phyloP scores from a whole-genome alignment of 768 basidiomycete species.

The Suillus alpinus region DNA sequence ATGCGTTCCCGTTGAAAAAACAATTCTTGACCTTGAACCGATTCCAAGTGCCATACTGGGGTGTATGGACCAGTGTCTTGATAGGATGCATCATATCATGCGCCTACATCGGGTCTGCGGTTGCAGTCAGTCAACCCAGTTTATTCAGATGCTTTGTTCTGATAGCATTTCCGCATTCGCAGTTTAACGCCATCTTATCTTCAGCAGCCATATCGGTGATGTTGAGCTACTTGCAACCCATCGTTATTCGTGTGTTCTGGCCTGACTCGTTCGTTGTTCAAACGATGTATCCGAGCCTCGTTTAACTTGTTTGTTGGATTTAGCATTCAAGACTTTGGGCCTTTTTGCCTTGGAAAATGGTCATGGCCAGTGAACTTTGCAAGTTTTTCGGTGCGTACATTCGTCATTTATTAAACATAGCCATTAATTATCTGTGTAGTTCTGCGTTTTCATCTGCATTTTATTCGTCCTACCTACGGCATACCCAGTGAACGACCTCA shows the following conservation, averaged over 20 bases:
- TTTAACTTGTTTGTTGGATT: slow-evolving; percentile 45
- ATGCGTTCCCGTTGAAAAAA: slow-evolving; percentile 46
- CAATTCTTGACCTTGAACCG: slow-evolving; percentile 50
- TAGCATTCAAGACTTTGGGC: slow-evolving; percentile 47
- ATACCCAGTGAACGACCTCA: slow-evolving; percentile 44
- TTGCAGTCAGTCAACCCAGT: slow-evolving; percentile 41
- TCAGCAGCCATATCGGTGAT: slow-evolving; percentile 58
- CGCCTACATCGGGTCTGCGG: slow-evolving; percentile 54
- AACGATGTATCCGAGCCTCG: slow-evolving; percentile 32
- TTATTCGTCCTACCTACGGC: slow-evolving; percentile 59
- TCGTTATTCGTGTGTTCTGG: slow-evolving; percentile 58
- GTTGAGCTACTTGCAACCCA: slow-evolving; percentile 56
- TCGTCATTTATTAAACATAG: neutral
- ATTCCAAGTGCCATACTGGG: slow-evolving; percentile 52
- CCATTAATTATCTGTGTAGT: slow-evolving; percentile 30
- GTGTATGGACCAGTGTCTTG: slow-evolving; percentile 53
- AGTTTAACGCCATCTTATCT: slow-evolving; percentile 57
- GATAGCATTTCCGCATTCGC: neutral
- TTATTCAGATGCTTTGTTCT: neutral
- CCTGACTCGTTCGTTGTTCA: slow-evolving; percentile 39
- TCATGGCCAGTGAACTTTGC: slow-evolving; percentile 51
- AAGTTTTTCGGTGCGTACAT: slow-evolving; percentile 40
- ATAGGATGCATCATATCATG: slow-evolving; percentile 54
- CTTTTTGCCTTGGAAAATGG: slow-evolving; percentile 51
- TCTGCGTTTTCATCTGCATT: slow-evolving; percentile 50